These are phyloP conservation scores for Sporothrix euskadiensis DNA, from an alignment of 2,329 filamentous ascomycete genomes.

Conservation along the genomic window DNA sequence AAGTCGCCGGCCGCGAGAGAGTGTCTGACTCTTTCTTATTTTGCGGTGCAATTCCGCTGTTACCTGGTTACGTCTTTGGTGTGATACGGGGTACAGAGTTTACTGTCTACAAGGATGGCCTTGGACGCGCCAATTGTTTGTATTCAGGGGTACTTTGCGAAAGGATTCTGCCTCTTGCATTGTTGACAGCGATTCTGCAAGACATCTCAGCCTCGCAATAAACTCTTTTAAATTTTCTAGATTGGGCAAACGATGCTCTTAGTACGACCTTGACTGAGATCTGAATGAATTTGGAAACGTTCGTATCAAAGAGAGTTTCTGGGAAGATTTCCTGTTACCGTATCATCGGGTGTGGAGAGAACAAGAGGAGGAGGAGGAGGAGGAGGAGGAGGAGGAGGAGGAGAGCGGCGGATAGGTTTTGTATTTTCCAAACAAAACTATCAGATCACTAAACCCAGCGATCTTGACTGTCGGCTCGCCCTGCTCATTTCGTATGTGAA, in stretches of 20 bases:
- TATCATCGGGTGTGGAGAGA: neutral
- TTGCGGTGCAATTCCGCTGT: constrained; percentile 10
- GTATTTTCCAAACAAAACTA: neutral
- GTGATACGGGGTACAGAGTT: neutral
- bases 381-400: neutral
- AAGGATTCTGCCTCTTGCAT: neutral
- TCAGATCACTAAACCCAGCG: neutral
- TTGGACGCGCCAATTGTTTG: neutral
- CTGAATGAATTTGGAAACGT: neutral
- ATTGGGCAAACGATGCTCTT: neutral
- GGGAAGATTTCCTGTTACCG: constrained; percentile 1
- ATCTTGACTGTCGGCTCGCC: neutral
- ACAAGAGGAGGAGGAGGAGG: neutral
- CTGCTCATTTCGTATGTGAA: constrained; percentile 1
- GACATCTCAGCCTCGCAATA: neutral
- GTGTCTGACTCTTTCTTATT: neutral
- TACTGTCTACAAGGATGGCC: neutral
- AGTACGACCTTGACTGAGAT: neutral
- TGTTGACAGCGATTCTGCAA: neutral
- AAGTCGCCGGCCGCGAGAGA: neutral
- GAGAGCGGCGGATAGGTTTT: neutral
- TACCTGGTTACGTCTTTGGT: neutral
- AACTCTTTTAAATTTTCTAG: constrained; percentile 1
- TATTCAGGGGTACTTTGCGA: neutral
- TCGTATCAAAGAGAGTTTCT: neutral